Base-by-base conservation (phyloP, 768 basidiomycete genomes). In the Pulveroboletus sp. region DNA sequence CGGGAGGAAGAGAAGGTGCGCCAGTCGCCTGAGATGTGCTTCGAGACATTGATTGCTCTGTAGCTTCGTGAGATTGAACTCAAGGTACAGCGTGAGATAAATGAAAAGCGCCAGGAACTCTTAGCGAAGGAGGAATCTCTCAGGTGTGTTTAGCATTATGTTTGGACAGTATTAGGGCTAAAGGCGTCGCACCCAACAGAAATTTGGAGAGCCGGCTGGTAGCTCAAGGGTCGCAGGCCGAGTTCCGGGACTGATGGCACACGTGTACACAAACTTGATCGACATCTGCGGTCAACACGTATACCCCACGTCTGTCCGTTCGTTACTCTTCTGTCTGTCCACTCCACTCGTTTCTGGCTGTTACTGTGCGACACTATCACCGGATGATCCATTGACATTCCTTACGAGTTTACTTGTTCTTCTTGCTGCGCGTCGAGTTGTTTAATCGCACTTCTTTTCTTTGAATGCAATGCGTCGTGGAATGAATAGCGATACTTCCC, bases 11-110 rank as follows among this genome's bases (percentile, higher is more conserved):
- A 96, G 76, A 95, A 95, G 78, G 86, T 89, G 33, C 11, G 68
- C 47, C 8, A 2, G 27, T 44, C 28, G 13, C 38, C 15, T 10
- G 11, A 18, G 0, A 33, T 13, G 44, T 51, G 53, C 39, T 36
- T 46, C 31, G 21, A 53, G 18, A 15, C 54, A 39, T 46, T 61
- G 50, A 58, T 40, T 46, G 43, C 39, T 54, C 51, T 46, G 47
- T 59, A 91, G 85, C 79, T 99, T 57, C 92, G 95, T 55, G 96
- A 99, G 74, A 89, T 97, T 69, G 96, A 99, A 70, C 81, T 97
- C 70, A 94, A 93, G 70, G 93, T 97, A 27, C 94, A 97, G 71
- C 82, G 96, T 43, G 96, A 99, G 76, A 92, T 99, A 70, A 91
- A 89, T 66, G 90, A 98, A 76, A 94, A 95, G 75, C 79, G 93